These are phyloP conservation scores for Kuraishia molischiana DNA, from an alignment of 805 yeast species.

Conservation along the genomic window DNA sequence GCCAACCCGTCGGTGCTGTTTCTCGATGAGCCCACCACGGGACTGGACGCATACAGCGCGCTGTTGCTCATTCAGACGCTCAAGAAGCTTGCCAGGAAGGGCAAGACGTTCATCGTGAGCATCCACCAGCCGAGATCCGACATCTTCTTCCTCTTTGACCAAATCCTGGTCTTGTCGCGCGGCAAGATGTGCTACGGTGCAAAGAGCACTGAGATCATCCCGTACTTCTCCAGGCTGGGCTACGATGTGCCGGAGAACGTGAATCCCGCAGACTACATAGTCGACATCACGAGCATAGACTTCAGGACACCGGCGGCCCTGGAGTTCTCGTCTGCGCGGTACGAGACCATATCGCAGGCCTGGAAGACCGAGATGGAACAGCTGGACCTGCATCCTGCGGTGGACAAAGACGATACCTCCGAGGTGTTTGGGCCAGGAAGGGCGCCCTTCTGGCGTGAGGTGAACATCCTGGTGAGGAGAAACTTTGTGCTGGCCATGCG, in stretches of 20 bases:
- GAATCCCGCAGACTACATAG: conserved; percentile 54
- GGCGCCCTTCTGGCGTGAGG: conserved; percentile 33
- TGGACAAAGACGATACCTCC: conserved; percentile 5
- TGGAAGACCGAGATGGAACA: conserved; percentile 26
- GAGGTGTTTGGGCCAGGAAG: conserved; percentile 17
- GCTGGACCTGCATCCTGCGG: conserved; percentile 3
- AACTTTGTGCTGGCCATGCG: conserved; percentile 35
- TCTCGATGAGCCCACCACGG: conserved; percentile 85
- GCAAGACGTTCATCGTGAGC: conserved; percentile 65
- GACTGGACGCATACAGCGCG: conserved; percentile 74
- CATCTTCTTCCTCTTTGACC: conserved; percentile 59
- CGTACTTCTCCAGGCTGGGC: conserved; percentile 41
- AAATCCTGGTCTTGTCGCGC: conserved; percentile 56
- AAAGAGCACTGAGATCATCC: conserved; percentile 26
- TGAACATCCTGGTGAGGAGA: conserved; percentile 32
- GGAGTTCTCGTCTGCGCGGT: conserved; percentile 20
- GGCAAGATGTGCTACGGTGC: conserved; percentile 43
- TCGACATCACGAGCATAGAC: conserved; percentile 52
- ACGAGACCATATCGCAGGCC: conserved; percentile 19
- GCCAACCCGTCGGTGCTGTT: conserved; percentile 70
- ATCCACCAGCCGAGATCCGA: conserved; percentile 84
- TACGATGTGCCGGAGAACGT: conserved; percentile 31
- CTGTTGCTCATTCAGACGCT: conserved; percentile 51
- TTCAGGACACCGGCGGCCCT: conserved; percentile 28
- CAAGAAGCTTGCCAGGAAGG: conserved; percentile 43